Base-by-base conservation (phyloP, 305 asterid species). In the Plantago coronopus region DNA sequence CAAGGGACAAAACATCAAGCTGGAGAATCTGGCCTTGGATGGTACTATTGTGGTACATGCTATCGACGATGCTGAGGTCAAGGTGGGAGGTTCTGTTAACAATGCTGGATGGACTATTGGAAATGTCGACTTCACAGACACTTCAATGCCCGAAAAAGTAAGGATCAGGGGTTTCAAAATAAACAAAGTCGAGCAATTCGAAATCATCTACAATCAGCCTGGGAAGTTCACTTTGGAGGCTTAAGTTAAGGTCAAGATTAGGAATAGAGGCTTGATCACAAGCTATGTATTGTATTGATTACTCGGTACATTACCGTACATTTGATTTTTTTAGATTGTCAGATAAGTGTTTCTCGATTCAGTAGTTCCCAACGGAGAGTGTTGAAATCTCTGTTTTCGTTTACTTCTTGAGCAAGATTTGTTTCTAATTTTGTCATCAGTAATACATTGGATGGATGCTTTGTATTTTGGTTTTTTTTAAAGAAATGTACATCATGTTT, bases 11-110 rank as follows among this genome's bases (percentile, higher is more conserved):
- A 71, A 67, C 74, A 72, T 91, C 66, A 29, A 72, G 66, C 76
- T 94, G 5, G 84, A 87, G 68, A 84, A 84, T 75, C 83, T 89
- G 34, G 71, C 93, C 59, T 73, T 94, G 74, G 96, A 94, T 59
- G 99, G 99, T 57, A 87, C 97, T 74, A 93, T 94, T 48, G 63
- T 87, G 54, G 29, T 87, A 34, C 81, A 76, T 64, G 82, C 93
- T 27, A 77, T 67, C 21, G 86, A 89, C 46, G 81, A 81, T 45
- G 91, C 96, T 20, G 90, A 87, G 95, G 58, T 53, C 34, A 53
- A 53, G 58, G 40, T 53, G 20, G 58, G 40, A 25, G 58, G 58
- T 16, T 7, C 14, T 15, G 58, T 53, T 15, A 17, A 53, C 27
- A 53, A 53, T 53, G 58, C 58, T 6, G 58, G 58, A 15, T 53